Percentiles rank a stretch among this genome's conserved stretches.
phyloP scores from a whole-genome alignment of 2,329 filamentous ascomycete genomes.

The Calonectria naviculata region DNA sequence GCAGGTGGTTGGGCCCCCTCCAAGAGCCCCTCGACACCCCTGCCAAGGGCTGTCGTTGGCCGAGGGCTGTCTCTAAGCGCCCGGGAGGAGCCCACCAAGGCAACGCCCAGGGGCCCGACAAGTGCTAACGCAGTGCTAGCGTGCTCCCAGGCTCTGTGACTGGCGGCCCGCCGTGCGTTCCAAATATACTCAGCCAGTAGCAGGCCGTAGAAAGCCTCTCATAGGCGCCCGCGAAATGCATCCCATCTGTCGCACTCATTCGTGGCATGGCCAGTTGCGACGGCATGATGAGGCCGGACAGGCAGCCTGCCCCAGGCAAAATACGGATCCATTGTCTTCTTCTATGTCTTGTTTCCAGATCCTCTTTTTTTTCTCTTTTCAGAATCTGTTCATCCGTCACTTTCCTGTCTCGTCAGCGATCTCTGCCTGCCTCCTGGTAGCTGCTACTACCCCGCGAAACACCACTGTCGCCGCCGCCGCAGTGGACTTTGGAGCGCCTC shows the following conservation, averaged over 20 bases:
- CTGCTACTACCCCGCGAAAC: constrained; percentile 36
- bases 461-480: constrained; percentile 17
- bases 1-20: constrained; percentile 7
- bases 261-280: constrained; percentile 2
- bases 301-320: neutral
- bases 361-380: neutral
- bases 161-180: constrained; percentile 33
- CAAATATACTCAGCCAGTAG: constrained; percentile 44
- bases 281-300: constrained; percentile 3
- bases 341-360: neutral
- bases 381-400: constrained; percentile 26
- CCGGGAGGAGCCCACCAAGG: constrained; percentile 25
- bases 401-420: neutral
- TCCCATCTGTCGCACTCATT: constrained; percentile 1
- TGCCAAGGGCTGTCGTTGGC: constrained; percentile 33
- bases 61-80: constrained; percentile 36
- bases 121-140: constrained; percentile 25
- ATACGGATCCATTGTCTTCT: neutral
- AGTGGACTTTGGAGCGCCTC: constrained; percentile 13
- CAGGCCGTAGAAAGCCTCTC: constrained; percentile 29
- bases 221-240: constrained; percentile 39
- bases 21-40: neutral
- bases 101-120: constrained; percentile 14
- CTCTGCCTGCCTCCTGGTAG: neutral
- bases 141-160: constrained; percentile 16